These are phyloP conservation scores for Pseudognaphalium luteoalbum DNA, from an alignment of 129 eudicot genomes.

Conservation along the genomic window DNA sequence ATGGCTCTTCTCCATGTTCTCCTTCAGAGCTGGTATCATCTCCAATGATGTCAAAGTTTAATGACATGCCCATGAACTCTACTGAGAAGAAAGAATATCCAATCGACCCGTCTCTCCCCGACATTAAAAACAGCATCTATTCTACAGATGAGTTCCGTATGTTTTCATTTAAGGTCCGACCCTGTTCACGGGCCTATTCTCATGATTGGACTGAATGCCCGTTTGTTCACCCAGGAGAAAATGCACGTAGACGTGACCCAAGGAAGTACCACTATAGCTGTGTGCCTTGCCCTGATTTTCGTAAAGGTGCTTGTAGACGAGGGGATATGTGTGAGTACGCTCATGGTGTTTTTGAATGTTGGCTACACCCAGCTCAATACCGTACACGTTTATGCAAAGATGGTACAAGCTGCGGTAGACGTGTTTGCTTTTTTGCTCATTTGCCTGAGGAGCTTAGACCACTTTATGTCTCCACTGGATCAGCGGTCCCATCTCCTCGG, in stretches of 20 bases:
- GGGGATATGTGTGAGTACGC: constrained; percentile 95
- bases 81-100: constrained; percentile 84
- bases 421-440: constrained; percentile 91
- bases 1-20: constrained; percentile 67
- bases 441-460: constrained; percentile 76
- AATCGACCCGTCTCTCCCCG: constrained; percentile 78
- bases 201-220: constrained; percentile 98
- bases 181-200: constrained; percentile 87
- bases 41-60: constrained; percentile 50
- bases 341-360: constrained; percentile 92
- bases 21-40: constrained; percentile 58
- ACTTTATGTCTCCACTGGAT: constrained; percentile 74
- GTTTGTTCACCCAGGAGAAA: constrained; percentile 92
- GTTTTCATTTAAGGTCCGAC: constrained; percentile 91
- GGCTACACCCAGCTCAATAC: constrained; percentile 95
- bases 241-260: constrained; percentile 87
- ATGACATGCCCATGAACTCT: constrained; percentile 39
- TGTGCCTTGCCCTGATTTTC: constrained; percentile 85
- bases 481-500: constrained; percentile 85
- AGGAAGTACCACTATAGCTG: constrained; percentile 88
- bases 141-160: constrained; percentile 92
- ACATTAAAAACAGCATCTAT: constrained; percentile 75
- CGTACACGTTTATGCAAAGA: constrained; percentile 84
- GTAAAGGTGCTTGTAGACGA: constrained; percentile 88
- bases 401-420: constrained; percentile 70